Conservation (phyloP, 306 rosid species). For the Cyclanthera cordifolia region DNA sequence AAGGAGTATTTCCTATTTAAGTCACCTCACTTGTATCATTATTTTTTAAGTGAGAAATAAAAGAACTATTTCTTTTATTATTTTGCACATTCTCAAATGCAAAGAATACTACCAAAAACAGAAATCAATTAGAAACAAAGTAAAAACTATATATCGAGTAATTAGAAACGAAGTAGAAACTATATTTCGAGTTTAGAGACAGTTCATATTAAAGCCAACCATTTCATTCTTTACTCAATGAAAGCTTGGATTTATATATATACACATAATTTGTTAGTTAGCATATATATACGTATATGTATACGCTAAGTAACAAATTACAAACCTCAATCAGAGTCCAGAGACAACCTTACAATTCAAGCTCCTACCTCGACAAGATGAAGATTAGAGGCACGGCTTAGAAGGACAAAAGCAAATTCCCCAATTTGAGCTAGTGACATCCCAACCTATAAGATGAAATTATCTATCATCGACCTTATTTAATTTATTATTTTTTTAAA, state of each 20-base stretch:
- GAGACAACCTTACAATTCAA: neutral
- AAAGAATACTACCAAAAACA: neutral
- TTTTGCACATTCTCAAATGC: too few species aligned
- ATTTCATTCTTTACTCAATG: too few species aligned
- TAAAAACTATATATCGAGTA: neutral
- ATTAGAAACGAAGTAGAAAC: neutral
- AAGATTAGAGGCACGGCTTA: slow-evolving; percentile 94
- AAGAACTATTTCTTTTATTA: too few species aligned
- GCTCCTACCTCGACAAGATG: slow-evolving; percentile 83
- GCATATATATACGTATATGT: too few species aligned
- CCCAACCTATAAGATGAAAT: slow-evolving; percentile 70
- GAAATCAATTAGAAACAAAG: neutral
- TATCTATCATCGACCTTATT: slow-evolving; percentile 19
- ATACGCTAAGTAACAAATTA: neutral
- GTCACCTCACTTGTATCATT: too few species aligned
- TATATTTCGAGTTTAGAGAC: neutral
- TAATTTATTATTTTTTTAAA: too few species aligned
- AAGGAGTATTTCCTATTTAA: too few species aligned
- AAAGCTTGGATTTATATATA: too few species aligned
- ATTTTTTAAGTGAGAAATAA: too few species aligned
- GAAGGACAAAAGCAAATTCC: slow-evolving; percentile 92
- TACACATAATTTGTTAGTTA: too few species aligned
- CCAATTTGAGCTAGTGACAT: slow-evolving; percentile 97
- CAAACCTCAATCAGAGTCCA: neutral
- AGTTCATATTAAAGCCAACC: neutral